Evolutionary conservation across 2,329 filamentous ascomycete species (phyloP).

Genomic region (Colletotrichum sp.): DNA sequence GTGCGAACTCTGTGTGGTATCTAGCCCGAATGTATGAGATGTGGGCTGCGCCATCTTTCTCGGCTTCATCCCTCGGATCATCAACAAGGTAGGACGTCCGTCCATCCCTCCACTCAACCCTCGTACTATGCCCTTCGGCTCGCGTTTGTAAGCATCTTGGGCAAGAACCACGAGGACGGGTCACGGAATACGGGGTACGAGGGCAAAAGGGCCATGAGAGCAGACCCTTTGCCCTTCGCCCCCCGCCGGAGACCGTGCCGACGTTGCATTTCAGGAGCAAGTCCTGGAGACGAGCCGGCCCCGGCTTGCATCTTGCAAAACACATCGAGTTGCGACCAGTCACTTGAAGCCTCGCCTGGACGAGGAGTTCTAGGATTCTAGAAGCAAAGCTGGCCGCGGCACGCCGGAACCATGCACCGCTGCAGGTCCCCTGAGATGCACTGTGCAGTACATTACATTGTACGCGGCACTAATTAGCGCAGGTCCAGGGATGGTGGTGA

Average conservation of each 20-base stretch:
- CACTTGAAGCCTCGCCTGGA: background rate
- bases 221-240: background rate
- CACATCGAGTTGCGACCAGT: background rate
- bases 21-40: background rate
- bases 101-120: background rate
- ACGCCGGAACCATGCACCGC: background rate
- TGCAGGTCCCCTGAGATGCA: background rate
- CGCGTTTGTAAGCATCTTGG: background rate
- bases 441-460: background rate
- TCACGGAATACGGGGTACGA: background rate
- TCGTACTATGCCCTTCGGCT: background rate
- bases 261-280: slow-evolving; percentile 11
- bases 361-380: background rate
- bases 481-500: background rate
- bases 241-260: background rate
- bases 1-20: background rate
- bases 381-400: background rate
- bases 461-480: slow-evolving; percentile 14
- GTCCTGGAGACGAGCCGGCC: background rate
- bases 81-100: background rate
- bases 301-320: background rate
- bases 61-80: background rate
- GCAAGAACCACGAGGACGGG: background rate
- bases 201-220: background rate
- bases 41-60: background rate